These are phyloP conservation scores for Hyphopichia buzzinii DNA, from an alignment of 1,139 yeast genomes.

Conservation along the genomic window DNA sequence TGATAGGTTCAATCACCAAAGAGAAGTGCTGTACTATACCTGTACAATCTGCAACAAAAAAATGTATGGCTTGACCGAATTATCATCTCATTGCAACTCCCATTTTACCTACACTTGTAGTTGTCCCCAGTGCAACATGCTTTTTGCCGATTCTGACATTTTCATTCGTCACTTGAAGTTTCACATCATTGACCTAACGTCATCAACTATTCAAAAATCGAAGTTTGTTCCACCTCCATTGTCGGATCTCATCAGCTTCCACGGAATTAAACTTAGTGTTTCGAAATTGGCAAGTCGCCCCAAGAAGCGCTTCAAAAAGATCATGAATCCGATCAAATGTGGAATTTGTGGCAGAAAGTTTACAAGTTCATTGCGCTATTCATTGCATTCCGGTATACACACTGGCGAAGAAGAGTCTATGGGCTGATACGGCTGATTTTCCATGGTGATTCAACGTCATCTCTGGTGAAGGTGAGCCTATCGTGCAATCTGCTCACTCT, in stretches of 20 bases:
- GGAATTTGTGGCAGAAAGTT: background rate
- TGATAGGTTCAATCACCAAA: background rate
- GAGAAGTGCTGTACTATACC: background rate
- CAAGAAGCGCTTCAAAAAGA: no score
- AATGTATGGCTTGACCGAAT: background rate
- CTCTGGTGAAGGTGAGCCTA: conserved; percentile 72
- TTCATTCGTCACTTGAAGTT: background rate
- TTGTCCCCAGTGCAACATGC: background rate
- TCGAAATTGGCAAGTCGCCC: no score
- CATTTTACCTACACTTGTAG: background rate
- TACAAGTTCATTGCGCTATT: conserved; percentile 1
- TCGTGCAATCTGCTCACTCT: conserved; percentile 88
- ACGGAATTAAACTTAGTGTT: background rate
- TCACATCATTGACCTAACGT: background rate
- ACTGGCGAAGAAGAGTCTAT: conserved; percentile 21
- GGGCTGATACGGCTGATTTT: conserved; percentile 72
- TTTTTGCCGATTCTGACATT: background rate
- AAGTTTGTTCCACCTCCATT: background rate
- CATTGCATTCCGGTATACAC: conserved; percentile 3
- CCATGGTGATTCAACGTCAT: conserved; percentile 53
- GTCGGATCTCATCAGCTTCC: background rate
- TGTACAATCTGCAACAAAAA: background rate
- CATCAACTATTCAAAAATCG: background rate
- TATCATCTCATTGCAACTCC: background rate
- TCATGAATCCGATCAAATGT: background rate